Conservation (phyloP, 805 yeast genomes). For the Lachancea cidri region DNA sequence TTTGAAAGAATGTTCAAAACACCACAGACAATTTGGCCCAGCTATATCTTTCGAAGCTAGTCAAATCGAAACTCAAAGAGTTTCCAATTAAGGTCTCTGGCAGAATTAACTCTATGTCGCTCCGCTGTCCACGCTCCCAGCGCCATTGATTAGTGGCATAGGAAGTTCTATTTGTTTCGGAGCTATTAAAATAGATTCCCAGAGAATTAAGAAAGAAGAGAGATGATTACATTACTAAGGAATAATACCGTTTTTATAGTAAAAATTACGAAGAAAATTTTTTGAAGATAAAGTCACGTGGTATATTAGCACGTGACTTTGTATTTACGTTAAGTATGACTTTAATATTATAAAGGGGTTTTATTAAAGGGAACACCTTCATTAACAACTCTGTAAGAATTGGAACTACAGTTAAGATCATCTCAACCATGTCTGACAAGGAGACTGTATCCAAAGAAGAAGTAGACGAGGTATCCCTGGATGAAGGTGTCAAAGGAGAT, state of each 20-base stretch:
- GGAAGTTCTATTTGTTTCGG: constrained; percentile 40
- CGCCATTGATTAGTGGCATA: constrained; percentile 27
- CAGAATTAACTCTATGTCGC: constrained; percentile 31
- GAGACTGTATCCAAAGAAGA: neutral
- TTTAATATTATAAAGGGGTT: neutral
- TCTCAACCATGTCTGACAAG: neutral
- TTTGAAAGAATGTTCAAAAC: neutral
- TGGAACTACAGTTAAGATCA: neutral
- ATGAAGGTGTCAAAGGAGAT: neutral
- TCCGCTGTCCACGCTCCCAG: constrained; percentile 49
- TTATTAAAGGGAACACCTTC: neutral
- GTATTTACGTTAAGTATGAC: too few relatives aligned
- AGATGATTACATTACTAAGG: constrained; percentile 1
- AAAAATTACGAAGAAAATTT: too few relatives aligned
- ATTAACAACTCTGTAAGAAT: neutral
- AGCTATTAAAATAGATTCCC: constrained; percentile 25
- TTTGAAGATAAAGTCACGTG: neutral
- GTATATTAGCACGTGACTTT: too few relatives aligned
- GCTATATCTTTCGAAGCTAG: neutral
- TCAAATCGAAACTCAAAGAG: neutral
- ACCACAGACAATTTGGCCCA: neutral
- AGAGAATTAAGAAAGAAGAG: constrained; percentile 14
- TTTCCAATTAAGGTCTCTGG: neutral
- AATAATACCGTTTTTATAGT: neutral
- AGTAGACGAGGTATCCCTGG: constrained; percentile 7